phyloP scores from a whole-genome alignment of 306 rosid genomes.

The peach (Prunus persica) region Prunus_persica_NCBIv2 NC_034009.1:9128001-9128500 shows the following conservation, averaged over 20 bases:
- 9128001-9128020: constrained; percentile 4
- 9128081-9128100: constrained; percentile 94
- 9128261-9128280: background rate
- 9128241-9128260: background rate
- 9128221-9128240: background rate
- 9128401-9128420: background rate
- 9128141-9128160: constrained; percentile 79
- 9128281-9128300: background rate
- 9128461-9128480: constrained; percentile 64
- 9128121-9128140: constrained; percentile 79
- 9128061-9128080: constrained; percentile 64
- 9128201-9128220: constrained; percentile 3
- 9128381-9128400: background rate
- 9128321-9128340: background rate
- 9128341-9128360: background rate
- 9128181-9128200: background rate
- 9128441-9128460: constrained; percentile 70
- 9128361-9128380: background rate
- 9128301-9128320: background rate
- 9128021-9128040: constrained; percentile 70
- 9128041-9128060: constrained; percentile 54
- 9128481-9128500: constrained; percentile 54
- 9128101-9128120: constrained; percentile 80
- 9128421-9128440: background rate
- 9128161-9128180: background rate